Evolutionary conservation across 805 yeast species (phyloP).

Genomic region (Wickerhamiella cacticola): DNA sequence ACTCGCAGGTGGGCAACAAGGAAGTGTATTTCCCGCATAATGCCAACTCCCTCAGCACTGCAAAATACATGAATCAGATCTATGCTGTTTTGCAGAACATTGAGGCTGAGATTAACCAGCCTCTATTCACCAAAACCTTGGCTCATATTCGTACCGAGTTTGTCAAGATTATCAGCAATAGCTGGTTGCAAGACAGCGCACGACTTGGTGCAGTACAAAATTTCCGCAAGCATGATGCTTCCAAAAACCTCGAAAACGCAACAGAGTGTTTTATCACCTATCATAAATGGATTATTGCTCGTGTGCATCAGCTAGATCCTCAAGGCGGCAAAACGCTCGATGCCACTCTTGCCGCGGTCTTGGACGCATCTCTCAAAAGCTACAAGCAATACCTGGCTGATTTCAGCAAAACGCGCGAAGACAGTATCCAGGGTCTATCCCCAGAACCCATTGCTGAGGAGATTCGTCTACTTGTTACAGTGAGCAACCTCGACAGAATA

Average conservation of each 20-base stretch:
- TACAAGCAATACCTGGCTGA: background rate
- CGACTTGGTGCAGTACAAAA: constrained; percentile 32
- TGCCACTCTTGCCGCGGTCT: background rate
- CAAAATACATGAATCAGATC: constrained; percentile 40
- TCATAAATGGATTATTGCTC: constrained; percentile 24
- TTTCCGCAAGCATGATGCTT: constrained; percentile 29
- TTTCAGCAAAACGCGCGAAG: background rate
- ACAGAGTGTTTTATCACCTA: constrained; percentile 26
- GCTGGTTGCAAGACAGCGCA: constrained; percentile 42
- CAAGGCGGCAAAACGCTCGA: background rate
- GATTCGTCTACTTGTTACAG: constrained; percentile 38
- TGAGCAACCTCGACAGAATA: constrained; percentile 43
- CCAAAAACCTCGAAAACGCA: constrained; percentile 32
- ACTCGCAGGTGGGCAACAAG: constrained; percentile 14
- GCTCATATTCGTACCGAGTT: constrained; percentile 32
- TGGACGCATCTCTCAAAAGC: constrained; percentile 4
- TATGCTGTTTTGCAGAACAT: constrained; percentile 34
- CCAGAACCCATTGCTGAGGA: constrained; percentile 38
- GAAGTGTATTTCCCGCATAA: constrained; percentile 54
- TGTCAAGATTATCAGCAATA: constrained; percentile 37
- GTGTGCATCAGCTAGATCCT: constrained; percentile 8
- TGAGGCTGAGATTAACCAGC: constrained; percentile 31
- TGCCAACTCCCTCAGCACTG: constrained; percentile 49
- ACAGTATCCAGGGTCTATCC: constrained; percentile 27
- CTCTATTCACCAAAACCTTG: constrained; percentile 11